Percentiles rank a stretch among this genome's conserved stretches.
These are phyloP conservation scores for Achlya hypogyna DNA, from an alignment of 352 stramenopile species.

Conservation along the genomic window DNA sequence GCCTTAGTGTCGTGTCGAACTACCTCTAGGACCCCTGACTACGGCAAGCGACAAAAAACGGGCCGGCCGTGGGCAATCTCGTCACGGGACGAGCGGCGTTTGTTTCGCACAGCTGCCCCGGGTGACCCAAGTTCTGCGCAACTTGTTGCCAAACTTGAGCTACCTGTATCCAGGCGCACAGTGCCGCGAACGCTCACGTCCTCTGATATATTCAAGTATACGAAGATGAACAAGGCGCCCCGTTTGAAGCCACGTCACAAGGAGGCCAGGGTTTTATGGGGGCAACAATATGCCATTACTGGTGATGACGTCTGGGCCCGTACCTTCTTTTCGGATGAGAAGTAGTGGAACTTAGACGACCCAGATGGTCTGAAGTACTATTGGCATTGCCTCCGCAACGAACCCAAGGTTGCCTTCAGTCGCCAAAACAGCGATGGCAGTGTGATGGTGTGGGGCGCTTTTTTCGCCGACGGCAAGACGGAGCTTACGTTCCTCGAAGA, in stretches of 20 bases:
- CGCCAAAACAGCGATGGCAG: not conserved
- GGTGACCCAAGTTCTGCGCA: not conserved
- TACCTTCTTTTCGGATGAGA: too few relatives aligned
- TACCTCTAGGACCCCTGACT: not conserved
- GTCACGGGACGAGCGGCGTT: not conserved
- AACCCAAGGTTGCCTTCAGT: not conserved
- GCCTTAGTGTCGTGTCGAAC: not conserved
- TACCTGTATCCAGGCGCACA: slow-evolving; percentile 6
- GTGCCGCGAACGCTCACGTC: slow-evolving; percentile 3
- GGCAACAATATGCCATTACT: too few relatives aligned
- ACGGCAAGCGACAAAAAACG: not conserved
- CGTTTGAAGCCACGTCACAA: slow-evolving; percentile 13
- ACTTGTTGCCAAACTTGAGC: slow-evolving; percentile 16
- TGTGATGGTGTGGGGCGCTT: not conserved
- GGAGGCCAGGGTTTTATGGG: slow-evolving; percentile 14
- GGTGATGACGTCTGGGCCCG: too few relatives aligned
- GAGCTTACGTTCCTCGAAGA: slow-evolving; percentile 5
- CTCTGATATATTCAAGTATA: slow-evolving; percentile 14
- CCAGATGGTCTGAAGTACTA: not conserved
- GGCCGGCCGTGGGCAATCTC: not conserved
- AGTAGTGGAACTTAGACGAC: not conserved
- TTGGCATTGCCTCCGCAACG: not conserved
- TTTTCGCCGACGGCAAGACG: slow-evolving; percentile 6
- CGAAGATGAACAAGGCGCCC: slow-evolving; percentile 15
- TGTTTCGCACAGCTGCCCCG: slow-evolving; percentile 11